Base-by-base conservation (phyloP, 441 rosid species). In the Mallotus japonicus region DNA sequence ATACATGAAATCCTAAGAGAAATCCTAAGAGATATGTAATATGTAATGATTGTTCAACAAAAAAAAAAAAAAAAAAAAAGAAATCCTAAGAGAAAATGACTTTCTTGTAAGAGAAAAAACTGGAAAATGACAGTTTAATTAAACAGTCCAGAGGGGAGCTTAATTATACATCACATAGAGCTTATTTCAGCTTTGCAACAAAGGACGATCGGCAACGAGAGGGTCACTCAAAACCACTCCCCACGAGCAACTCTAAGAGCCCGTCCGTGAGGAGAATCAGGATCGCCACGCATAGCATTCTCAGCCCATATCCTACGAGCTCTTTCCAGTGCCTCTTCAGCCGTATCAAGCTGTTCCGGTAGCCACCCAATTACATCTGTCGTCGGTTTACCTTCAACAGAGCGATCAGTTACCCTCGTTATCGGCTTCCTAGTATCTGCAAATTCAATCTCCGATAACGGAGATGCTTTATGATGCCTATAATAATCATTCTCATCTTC, bases 381-480 rank as follows among this genome's bases (percentile, higher is more conserved):
- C 10, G 63, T 83, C 6, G 1, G 40, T 24, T 49, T 64, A 0
- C 72, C 76, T 14, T 69, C 75, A 1, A 78, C 89, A 0, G 83
- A 82, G 53, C 89, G 88, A 62, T 88, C 95, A 0, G 92, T 87
- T 1, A 90, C 98, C 74, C 85, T 83, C 2, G 88, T 84, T 7
- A 93, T 84, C 0, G 95, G 93, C 87, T 86, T 93, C 72, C 98
- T 79, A 3, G 92, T 87, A 79, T 92, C 97, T 6, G 82, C 91
- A 11, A 88, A 34, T 76, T 88, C 67, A 0, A 90, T 82, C 76
- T 88, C 90, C 13, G 93, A 86, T 54, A 90, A 80, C 0, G 95
- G 92, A 3, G 96, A 88, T 49, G 96, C 87, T 86, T 90, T 89
- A 76, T 74, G 89, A 71, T 84, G 82, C 65, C 67, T 77, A 62